Evolutionary conservation across 2,329 filamentous ascomycete genomes (phyloP).

Genomic region (Aspergillus unguis): DNA sequence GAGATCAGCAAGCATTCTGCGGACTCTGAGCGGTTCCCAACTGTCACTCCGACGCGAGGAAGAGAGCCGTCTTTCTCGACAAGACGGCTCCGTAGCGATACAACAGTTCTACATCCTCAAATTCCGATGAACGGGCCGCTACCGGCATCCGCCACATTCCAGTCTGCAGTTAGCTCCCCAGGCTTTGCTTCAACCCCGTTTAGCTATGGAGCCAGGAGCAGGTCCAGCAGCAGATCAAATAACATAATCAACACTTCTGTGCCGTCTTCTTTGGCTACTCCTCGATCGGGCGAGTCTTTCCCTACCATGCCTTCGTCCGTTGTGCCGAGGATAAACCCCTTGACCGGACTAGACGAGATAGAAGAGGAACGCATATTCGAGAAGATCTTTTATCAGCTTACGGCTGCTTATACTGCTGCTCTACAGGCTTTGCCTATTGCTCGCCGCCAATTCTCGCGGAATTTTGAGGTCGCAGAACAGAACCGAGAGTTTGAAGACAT

Average conservation of each 20-base stretch:
- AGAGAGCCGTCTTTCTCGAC: slow-evolving; percentile 41
- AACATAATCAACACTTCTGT: slow-evolving; percentile 45
- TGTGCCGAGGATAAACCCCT: slow-evolving; percentile 50
- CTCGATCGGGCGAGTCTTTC: slow-evolving; percentile 80
- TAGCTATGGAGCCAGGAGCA: slow-evolving; percentile 37
- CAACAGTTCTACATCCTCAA: slow-evolving; percentile 47
- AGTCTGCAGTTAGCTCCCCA: slow-evolving; percentile 29
- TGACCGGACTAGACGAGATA: slow-evolving; percentile 61
- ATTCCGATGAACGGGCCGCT: slow-evolving; percentile 29
- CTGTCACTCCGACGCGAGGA: slow-evolving; percentile 47
- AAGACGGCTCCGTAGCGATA: slow-evolving; percentile 50
- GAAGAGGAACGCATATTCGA: slow-evolving; percentile 82
- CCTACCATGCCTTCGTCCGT: slow-evolving; percentile 46
- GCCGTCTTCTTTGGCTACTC: slow-evolving; percentile 58
- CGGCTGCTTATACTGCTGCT: slow-evolving; percentile 69
- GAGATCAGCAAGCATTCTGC: slow-evolving; percentile 30
- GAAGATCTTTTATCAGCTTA: slow-evolving; percentile 72
- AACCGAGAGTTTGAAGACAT: slow-evolving; percentile 59
- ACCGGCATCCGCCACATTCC: slow-evolving; percentile 28
- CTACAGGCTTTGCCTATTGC: slow-evolving; percentile 68
- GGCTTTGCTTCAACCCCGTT: slow-evolving; percentile 32
- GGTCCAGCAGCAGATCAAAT: slow-evolving; percentile 53
- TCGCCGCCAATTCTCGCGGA: slow-evolving; percentile 62
- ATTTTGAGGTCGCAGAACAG: slow-evolving; percentile 62
- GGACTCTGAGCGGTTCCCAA: slow-evolving; percentile 28